Evolutionary conservation across 75 land plant species (phyloP).

Genomic region (Picea glauca): DNA sequence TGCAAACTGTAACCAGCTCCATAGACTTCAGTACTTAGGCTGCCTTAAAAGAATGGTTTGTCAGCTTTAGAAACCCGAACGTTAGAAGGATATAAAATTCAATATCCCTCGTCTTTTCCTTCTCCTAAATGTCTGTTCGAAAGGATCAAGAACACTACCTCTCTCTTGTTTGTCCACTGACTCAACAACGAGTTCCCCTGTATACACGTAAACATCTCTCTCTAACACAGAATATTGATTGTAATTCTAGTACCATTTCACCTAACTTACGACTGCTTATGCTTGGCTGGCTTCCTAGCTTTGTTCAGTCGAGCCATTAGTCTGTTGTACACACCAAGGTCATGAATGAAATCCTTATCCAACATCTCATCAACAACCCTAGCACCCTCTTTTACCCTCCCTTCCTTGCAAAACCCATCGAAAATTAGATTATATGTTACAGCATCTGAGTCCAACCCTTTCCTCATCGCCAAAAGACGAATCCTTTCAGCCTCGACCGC

Average conservation of each 20-base stretch:
- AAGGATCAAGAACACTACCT: neutral
- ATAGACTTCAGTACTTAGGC: no score
- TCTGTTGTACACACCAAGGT: conserved; percentile 46
- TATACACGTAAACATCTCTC: no score
- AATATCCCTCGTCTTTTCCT: neutral
- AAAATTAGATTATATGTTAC: conserved; percentile 41
- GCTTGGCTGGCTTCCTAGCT: neutral
- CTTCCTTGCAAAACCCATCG: conserved; percentile 47
- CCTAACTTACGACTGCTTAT: neutral
- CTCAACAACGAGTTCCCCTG: neutral
- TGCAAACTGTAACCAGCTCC: no score
- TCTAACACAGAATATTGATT: neutral
- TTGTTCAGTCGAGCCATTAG: conserved; percentile 36
- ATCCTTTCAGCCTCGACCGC: conserved; percentile 46
- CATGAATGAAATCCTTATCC: conserved; percentile 53
- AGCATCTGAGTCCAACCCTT: conserved; percentile 46
- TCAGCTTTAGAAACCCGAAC: neutral
- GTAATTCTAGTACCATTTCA: neutral
- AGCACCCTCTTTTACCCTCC: conserved; percentile 49
- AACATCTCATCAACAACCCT: conserved; percentile 59
- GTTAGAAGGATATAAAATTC: neutral
- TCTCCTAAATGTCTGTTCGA: no score
- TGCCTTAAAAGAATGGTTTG: no score
- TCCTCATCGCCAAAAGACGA: conserved; percentile 38
- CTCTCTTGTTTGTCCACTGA: neutral